phyloP scores from a whole-genome alignment of 768 basidiomycete species.

The Mycena amicta region DNA sequence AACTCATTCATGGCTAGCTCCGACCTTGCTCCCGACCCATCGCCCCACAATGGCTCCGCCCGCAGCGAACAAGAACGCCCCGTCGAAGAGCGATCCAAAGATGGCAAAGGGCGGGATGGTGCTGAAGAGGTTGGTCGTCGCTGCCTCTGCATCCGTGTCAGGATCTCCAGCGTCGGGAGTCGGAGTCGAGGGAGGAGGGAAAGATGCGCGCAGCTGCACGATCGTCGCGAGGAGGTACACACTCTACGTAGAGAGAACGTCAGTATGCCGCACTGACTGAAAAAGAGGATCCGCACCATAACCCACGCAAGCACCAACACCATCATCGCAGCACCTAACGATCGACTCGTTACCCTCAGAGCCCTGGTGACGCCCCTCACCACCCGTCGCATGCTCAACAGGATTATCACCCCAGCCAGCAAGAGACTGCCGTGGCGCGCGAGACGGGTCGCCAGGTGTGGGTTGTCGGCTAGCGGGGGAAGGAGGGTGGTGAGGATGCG shows the following conservation, averaged over 20 bases:
- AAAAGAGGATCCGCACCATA: constrained; percentile 76
- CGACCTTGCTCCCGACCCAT: constrained; percentile 56
- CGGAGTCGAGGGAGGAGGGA: constrained; percentile 56
- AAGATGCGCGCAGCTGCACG: constrained; percentile 79
- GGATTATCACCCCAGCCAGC: constrained; percentile 76
- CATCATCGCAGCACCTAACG: constrained; percentile 75
- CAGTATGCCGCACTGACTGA: not conserved
- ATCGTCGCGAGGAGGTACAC: constrained; percentile 83
- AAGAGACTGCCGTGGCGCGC: constrained; percentile 60
- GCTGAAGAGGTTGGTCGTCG: constrained; percentile 57
- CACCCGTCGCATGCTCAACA: constrained; percentile 71
- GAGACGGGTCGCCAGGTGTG: constrained; percentile 21
- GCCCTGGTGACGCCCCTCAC: constrained; percentile 65
- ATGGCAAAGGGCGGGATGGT: constrained; percentile 75
- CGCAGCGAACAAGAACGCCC: constrained; percentile 68
- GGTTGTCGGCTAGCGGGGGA: not conserved
- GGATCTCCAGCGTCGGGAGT: constrained; percentile 4
- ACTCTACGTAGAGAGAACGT: constrained; percentile 47
- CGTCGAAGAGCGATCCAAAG: constrained; percentile 76
- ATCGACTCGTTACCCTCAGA: constrained; percentile 66
- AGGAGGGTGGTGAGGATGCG: constrained; percentile 29
- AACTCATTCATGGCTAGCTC: too few relatives aligned
- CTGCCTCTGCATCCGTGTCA: constrained; percentile 17
- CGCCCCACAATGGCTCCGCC: constrained; percentile 45
- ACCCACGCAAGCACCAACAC: constrained; percentile 77